A percentile compares a stretch with the other conserved stretches of the same genome.
Conservation (phyloP, 495 filamentous ascomycete species). For the Neurospora sp. region DNA sequence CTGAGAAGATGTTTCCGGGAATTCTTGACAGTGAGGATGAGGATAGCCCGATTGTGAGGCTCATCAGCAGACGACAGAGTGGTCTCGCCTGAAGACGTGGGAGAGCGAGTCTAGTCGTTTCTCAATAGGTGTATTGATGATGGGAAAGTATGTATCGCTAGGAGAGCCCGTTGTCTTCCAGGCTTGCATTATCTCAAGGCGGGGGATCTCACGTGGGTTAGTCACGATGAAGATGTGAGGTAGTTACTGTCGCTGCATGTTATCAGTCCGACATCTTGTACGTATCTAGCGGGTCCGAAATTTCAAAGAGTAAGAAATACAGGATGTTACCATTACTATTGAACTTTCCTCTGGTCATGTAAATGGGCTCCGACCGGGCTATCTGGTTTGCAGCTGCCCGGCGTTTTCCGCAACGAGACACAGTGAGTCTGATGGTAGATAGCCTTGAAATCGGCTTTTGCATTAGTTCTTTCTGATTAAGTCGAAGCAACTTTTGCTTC, state of each 20-base stretch:
- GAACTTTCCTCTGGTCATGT: background rate
- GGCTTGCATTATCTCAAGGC: background rate
- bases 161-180: background rate
- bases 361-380: background rate
- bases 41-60: background rate
- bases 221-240: background rate
- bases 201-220: background rate
- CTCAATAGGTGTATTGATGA: background rate
- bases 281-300: too few relatives aligned
- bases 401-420: background rate
- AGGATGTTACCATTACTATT: background rate
- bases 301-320: background rate
- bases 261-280: background rate
- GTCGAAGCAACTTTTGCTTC: background rate
- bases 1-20: background rate
- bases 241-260: background rate
- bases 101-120: background rate
- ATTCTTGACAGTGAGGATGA: background rate
- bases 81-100: background rate
- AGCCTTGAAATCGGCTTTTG: background rate
- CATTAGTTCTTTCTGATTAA: background rate
- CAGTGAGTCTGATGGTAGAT: background rate
- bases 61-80: background rate
- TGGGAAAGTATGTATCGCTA: background rate
- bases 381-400: background rate